A percentile compares a stretch with the other conserved stretches of the same genome.
These are phyloP conservation scores for Clonostachys chloroleuca DNA, from an alignment of 2,329 filamentous ascomycete species.

Conservation along the genomic window DNA sequence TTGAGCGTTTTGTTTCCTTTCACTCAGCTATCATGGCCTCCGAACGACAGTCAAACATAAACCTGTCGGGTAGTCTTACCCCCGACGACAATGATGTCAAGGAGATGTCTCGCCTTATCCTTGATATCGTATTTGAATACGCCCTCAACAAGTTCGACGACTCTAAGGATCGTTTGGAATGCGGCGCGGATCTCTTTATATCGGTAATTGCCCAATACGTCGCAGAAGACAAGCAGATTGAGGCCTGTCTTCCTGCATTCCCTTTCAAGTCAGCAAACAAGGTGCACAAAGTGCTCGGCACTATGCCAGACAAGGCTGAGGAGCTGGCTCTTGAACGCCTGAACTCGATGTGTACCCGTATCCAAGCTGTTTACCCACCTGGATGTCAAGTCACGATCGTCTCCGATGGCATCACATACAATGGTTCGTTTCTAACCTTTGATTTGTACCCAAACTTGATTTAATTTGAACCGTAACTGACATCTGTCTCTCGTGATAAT, in stretches of 20 bases:
- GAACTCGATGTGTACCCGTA: constrained; percentile 17
- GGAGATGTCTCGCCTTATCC: constrained; percentile 4
- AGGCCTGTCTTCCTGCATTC: constrained; percentile 20
- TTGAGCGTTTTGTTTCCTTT: too few species aligned
- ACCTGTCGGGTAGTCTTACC: too few species aligned
- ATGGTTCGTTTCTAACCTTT: constrained; percentile 26
- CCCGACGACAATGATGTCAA: too few species aligned
- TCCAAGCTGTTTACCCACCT: constrained; percentile 15
- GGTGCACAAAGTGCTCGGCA: constrained; percentile 20
- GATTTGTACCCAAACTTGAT: neutral
- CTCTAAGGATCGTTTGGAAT: constrained; percentile 6
- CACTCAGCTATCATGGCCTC: too few species aligned
- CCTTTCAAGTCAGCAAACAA: constrained; percentile 28
- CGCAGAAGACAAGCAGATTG: constrained; percentile 5
- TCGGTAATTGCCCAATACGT: constrained; percentile 13
- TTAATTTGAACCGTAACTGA: too few species aligned
- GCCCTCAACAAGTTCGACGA: constrained; percentile 17
- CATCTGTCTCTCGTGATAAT: neutral
- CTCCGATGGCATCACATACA: constrained; percentile 50
- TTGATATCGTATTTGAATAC: constrained; percentile 16
- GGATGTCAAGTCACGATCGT: constrained; percentile 32
- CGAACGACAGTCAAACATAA: too few species aligned
- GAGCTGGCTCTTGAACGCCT: constrained; percentile 16
- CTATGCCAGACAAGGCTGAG: constrained; percentile 21
- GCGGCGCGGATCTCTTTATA: constrained; percentile 12